A percentile compares a stretch with the other conserved stretches of the same genome.
Conservation (phyloP, 805 yeast species). For the Suhomyces sp. region DNA sequence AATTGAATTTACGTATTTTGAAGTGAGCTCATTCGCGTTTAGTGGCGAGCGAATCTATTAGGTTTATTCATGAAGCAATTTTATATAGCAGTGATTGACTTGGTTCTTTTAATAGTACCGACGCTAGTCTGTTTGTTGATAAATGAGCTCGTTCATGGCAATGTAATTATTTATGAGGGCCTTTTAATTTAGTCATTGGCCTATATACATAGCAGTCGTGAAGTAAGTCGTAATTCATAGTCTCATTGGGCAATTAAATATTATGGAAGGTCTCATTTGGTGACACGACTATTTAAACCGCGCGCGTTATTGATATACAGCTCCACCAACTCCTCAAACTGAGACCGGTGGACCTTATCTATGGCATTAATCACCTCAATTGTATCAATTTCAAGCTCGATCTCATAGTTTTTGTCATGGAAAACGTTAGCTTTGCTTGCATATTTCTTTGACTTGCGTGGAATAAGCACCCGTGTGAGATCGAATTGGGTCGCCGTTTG, state of each 20-base stretch:
- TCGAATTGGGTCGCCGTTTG: constrained; percentile 73
- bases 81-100: too few relatives aligned
- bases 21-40: too few relatives aligned
- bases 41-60: too few relatives aligned
- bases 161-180: too few relatives aligned
- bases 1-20: too few relatives aligned
- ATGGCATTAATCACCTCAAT: constrained; percentile 39
- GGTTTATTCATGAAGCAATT: too few relatives aligned
- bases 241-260: too few relatives aligned
- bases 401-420: constrained; percentile 35
- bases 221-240: too few relatives aligned
- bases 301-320: constrained; percentile 59
- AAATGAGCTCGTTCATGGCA: too few relatives aligned
- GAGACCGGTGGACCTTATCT: constrained; percentile 45
- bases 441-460: constrained; percentile 34
- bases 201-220: background rate
- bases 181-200: background rate
- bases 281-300: constrained; percentile 42
- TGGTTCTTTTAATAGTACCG: too few relatives aligned
- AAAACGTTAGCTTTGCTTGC: constrained; percentile 35
- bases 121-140: too few relatives aligned
- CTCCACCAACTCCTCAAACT: constrained; percentile 58
- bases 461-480: constrained; percentile 56
- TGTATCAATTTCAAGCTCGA: constrained; percentile 42
- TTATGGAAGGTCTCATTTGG: constrained; percentile 29